Base-by-base conservation (phyloP, 139 green algal species). In the Spirogloea muscicola region DNA sequence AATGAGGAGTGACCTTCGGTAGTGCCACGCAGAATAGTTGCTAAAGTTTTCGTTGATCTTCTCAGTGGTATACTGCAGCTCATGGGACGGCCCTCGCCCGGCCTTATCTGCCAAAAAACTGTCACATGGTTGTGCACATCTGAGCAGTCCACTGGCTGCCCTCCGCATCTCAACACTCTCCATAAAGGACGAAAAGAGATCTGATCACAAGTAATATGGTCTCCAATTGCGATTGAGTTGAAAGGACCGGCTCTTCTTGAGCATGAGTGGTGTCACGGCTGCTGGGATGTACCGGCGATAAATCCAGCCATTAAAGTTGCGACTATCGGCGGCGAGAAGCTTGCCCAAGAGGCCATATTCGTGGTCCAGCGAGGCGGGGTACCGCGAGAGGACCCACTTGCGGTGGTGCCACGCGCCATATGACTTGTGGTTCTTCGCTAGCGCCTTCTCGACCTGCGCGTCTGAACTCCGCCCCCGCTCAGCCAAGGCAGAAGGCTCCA, bases 1-100 rank as follows among this genome's bases (percentile, higher is more conserved):
- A 52, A 52, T 10, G 43, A 96, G 86, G 75, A 96, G n/a, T 4
- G 84, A 85, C 52, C 86, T 93, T 1, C 92, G 86, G 65, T 90
- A 88, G 86, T 98, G 94, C 94, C 94, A 98, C 1, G 94, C 94
- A 1, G 87, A 95, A 82, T 97, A 98, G 84, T 98, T 98, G 74
- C 73, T 89, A 80, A 98, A 98, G 82, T 98, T 96, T n/a, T 91
- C 66, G n/a, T 91, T 84, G 25, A 98, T 94, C 74, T 91, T 89
- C 31, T 84, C 48, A 13, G 58, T 59, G 2, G 80, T 85, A 76
- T 91, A 98, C 27, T 62, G 57, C 49, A 96, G 37, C 69, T 86
- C 81, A 9, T 82, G n/a, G n/a, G n/a, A n/a, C n/a, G n/a, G n/a
- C n/a, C n/a, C n/a, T n/a, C n/a, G n/a, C n/a, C n/a, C n/a, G n/a